A percentile compares a stretch with the other conserved stretches of the same genome.
phyloP scores from a whole-genome alignment of 768 basidiomycete species.

The Pisolithus albus region DNA sequence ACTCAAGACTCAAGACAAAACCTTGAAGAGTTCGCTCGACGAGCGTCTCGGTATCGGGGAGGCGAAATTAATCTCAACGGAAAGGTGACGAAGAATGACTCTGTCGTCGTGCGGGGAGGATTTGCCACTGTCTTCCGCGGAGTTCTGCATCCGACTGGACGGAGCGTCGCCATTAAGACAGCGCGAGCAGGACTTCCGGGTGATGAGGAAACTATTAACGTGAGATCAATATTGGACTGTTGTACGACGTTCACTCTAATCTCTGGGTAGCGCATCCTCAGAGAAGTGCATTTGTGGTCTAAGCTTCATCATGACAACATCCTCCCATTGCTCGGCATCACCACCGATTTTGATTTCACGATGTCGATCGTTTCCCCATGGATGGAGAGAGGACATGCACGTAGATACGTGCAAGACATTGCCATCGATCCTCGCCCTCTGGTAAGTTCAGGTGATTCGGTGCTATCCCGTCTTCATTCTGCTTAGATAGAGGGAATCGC shows the following conservation, averaged over 20 bases:
- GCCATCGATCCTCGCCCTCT: not conserved
- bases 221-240: not conserved
- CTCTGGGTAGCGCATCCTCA: not conserved
- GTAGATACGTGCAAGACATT: not conserved
- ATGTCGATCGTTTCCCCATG: not conserved
- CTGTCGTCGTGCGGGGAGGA: not conserved
- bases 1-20: too few species aligned
- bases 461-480: not conserved
- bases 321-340: not conserved
- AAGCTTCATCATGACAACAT: not conserved
- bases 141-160: not conserved
- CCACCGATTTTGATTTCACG: not conserved
- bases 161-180: not conserved
- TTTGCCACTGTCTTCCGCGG: not conserved
- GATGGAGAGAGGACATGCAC: not conserved
- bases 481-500: not conserved
- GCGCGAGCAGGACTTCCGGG: not conserved
- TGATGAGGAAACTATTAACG: not conserved
- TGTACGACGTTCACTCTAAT: not conserved
- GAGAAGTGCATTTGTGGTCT: not conserved
- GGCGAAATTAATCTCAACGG: not conserved
- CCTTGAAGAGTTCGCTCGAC: too few species aligned
- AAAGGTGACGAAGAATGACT: not conserved
- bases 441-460: not conserved
- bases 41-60: too few species aligned